phyloP scores from a whole-genome alignment of 2,329 filamentous ascomycete genomes.

The Colletotrichum horii region DNA sequence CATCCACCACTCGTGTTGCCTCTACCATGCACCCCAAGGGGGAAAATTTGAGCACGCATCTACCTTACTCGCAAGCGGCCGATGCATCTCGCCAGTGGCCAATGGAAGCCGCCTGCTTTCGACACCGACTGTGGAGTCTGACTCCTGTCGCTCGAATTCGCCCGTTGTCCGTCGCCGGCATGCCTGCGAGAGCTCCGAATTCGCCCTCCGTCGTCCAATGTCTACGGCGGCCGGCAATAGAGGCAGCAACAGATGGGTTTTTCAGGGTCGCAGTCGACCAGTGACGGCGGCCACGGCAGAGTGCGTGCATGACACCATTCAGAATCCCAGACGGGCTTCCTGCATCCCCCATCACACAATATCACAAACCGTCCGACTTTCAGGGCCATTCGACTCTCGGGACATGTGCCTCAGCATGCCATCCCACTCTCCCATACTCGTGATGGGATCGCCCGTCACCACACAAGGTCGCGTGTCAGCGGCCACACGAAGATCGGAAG shows the following conservation, averaged over 20 bases:
- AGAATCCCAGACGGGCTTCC: neutral
- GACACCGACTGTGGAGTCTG: slow-evolving; percentile 1
- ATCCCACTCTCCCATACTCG: slow-evolving; percentile 6
- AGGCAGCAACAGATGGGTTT: neutral
- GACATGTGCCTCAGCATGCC: slow-evolving; percentile 9
- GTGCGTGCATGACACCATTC: slow-evolving; percentile 17
- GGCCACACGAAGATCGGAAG: slow-evolving; percentile 15
- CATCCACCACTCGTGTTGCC: neutral
- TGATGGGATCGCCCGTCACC: slow-evolving; percentile 9
- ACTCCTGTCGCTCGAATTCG: neutral
- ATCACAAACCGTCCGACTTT: slow-evolving; percentile 23
- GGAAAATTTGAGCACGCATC: neutral
- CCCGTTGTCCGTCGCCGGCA: neutral
- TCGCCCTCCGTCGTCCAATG: slow-evolving; percentile 11
- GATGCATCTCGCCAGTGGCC: neutral
- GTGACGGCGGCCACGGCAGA: slow-evolving; percentile 1
- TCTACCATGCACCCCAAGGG: neutral
- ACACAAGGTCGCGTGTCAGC: slow-evolving; percentile 16
- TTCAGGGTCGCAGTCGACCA: slow-evolving; percentile 12
- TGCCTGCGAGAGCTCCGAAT: slow-evolving; percentile 11
- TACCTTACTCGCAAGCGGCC: slow-evolving; percentile 2
- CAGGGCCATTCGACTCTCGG: neutral
- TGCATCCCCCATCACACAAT: slow-evolving; percentile 9
- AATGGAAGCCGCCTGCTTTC: slow-evolving; percentile 11
- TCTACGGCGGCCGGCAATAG: neutral